A percentile compares a stretch with the other conserved stretches of the same genome.
phyloP scores from a whole-genome alignment of 257 asterid species.

The Lycium barbarum region DNA sequence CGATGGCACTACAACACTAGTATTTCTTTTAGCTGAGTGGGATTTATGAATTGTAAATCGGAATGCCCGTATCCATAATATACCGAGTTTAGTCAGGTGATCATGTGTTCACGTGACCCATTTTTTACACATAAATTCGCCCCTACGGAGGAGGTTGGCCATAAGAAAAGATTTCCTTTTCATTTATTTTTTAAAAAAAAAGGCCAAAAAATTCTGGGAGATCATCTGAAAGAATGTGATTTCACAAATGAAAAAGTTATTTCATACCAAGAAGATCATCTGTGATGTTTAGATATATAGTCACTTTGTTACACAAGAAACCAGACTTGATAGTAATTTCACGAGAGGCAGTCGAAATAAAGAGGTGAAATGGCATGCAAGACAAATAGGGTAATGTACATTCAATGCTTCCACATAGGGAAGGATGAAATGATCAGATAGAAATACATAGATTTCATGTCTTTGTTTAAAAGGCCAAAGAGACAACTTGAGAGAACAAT shows the following conservation, averaged over 20 bases:
- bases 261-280: neutral
- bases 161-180: too few species aligned
- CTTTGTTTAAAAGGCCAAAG: neutral
- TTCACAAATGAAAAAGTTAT: neutral
- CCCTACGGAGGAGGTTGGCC: too few species aligned
- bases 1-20: neutral
- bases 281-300: too few species aligned
- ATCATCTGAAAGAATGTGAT: too few species aligned
- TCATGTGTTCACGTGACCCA: too few species aligned
- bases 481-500: neutral
- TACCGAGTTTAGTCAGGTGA: too few species aligned
- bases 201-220: too few species aligned
- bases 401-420: neutral
- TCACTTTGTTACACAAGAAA: neutral
- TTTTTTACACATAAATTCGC: too few species aligned
- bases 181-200: too few species aligned
- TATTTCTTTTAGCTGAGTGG: neutral
- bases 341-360: neutral
- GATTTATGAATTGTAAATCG: too few species aligned
- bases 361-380: slow-evolving; percentile 1
- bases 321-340: neutral
- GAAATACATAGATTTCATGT: neutral
- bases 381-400: neutral
- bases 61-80: too few species aligned
- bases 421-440: neutral